A percentile compares a stretch with the other conserved stretches of the same genome.
Conservation (phyloP, 345 rosid species). For the Sisymbrium irio region DNA sequence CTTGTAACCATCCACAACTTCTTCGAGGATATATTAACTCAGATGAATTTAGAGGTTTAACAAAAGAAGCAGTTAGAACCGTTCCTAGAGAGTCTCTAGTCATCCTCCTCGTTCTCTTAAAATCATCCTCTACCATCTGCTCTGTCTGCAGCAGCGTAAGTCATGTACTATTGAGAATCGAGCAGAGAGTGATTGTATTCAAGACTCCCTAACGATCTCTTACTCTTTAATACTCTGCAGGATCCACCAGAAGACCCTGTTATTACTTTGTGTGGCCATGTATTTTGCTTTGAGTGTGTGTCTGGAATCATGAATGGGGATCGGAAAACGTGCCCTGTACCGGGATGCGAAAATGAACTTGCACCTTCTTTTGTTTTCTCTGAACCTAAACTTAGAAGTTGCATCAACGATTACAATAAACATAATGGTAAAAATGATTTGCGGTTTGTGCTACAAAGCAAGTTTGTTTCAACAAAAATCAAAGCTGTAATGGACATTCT, state of each 20-base stretch:
- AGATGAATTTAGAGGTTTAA: not conserved
- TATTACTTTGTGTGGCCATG: conserved; percentile 78
- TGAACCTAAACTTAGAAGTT: conserved; percentile 53
- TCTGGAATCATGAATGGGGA: conserved; percentile 61
- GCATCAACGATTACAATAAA: conserved; percentile 37
- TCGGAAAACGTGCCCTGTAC: conserved; percentile 65
- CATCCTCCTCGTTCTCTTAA: conserved; percentile 47
- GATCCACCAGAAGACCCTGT: conserved; percentile 80
- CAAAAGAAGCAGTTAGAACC: conserved; percentile 45
- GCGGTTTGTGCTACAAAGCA: conserved; percentile 34
- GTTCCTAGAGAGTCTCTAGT: conserved; percentile 51
- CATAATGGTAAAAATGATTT: conserved; percentile 1
- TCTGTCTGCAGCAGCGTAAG: conserved; percentile 70
- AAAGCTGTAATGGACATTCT: conserved; percentile 64
- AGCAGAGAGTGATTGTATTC: not conserved
- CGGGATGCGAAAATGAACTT: conserved; percentile 49
- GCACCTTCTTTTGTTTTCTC: conserved; percentile 64
- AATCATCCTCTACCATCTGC: conserved; percentile 52
- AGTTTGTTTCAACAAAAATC: conserved; percentile 66
- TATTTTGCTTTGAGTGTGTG: conserved; percentile 80
- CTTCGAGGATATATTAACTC: not conserved
- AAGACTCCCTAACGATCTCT: not conserved
- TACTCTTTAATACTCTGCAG: conserved; percentile 37
- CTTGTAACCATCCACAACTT: conserved; percentile 83
- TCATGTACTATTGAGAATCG: not conserved